Evolutionary conservation across 176 grass and related monocot species (phyloP), one percentile per base, ranked within the genome.

Genomic region (Aegilops tauschii): DNA sequence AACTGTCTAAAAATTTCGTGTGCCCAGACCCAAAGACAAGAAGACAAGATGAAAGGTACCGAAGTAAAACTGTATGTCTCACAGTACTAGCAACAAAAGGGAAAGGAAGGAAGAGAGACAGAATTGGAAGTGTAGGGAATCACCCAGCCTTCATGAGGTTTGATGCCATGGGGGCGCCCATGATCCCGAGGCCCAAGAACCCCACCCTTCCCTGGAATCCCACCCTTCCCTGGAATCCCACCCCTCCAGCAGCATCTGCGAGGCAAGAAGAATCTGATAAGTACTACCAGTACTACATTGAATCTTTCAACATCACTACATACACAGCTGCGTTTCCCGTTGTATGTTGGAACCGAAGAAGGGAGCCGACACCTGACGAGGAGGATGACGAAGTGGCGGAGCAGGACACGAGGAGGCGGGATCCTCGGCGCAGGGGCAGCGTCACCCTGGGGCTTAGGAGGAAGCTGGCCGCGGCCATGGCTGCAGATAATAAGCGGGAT

Each of bases 71-170:
- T 8, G 7, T 59, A 20, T 49, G 13, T 10, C 25, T 76, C 25
- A 1, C 27, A 11, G 44, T 28, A 34, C 32, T 34, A 76, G 44
- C 11, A 73, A 76, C 25, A 49, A 76, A 76, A 50, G 8, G 65
- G 12, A 17, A 45, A 44, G 5, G 40, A 10, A 35, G 9, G n/a
- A 7, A 25, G 36, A 31, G 28, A 73, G 37, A 44, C 21, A 83
- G 34, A 34, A 61, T 36, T 50, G 29, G 11, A 81, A 74, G 0
- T 28, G 61, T 6, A 20, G 32, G 5, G 8, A 79, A 59, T 70
- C 86, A 96, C 94, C 94, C 90, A 9, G 89, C 86, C 44, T 90
- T 93, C 61, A 94, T 80, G 87, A 99, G 92, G 76, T 99, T 99
- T 70, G 90, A 62, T 23, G 94, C 90, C 94, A 96, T 94, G 63